Percentiles rank a stretch among this genome's conserved stretches.
Conservation (phyloP, 805 yeast species). For the Danielozyma ontarioensis region DNA sequence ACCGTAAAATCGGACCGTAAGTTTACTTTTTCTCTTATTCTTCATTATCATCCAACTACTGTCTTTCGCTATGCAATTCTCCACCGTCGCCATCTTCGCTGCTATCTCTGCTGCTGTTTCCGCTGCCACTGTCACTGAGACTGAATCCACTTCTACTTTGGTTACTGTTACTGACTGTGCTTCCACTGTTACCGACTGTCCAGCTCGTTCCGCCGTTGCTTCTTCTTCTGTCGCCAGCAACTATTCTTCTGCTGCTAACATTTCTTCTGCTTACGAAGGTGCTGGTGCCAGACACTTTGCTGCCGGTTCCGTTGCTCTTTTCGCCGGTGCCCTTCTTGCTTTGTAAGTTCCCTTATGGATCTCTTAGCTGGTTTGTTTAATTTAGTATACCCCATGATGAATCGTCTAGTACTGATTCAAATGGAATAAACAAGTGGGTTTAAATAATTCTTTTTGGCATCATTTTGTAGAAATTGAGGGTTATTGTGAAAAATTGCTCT, state of each 20-base stretch:
- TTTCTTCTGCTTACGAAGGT: slow-evolving; percentile 10
- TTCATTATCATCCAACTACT: slow-evolving; percentile 2
- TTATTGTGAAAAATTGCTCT: no score
- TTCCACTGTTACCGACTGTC: slow-evolving; percentile 13
- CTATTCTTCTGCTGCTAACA: slow-evolving; percentile 9
- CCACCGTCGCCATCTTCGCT: slow-evolving; percentile 16
- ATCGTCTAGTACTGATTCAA: background rate
- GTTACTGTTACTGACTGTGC: slow-evolving; percentile 18
- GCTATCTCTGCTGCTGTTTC: slow-evolving; percentile 13
- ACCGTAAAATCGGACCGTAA: no score
- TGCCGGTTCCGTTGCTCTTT: background rate
- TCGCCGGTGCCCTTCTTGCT: slow-evolving; percentile 11
- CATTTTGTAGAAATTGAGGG: no score
- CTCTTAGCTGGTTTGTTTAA: slow-evolving; percentile 9
- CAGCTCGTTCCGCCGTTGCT: slow-evolving; percentile 4
- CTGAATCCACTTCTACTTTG: slow-evolving; percentile 8
- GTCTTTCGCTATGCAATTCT: slow-evolving; percentile 14
- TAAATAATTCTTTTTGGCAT: no score
- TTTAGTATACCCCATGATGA: background rate
- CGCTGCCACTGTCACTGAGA: slow-evolving; percentile 9
- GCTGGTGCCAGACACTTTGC: slow-evolving; percentile 13
- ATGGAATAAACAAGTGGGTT: background rate
- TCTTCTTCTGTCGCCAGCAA: slow-evolving; percentile 10
- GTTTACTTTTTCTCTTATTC: background rate
- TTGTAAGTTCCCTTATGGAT: slow-evolving; percentile 12